Evolutionary conservation across 176 grass and related monocot species (phyloP).

Genomic region (Musa schizocarpa): DNA sequence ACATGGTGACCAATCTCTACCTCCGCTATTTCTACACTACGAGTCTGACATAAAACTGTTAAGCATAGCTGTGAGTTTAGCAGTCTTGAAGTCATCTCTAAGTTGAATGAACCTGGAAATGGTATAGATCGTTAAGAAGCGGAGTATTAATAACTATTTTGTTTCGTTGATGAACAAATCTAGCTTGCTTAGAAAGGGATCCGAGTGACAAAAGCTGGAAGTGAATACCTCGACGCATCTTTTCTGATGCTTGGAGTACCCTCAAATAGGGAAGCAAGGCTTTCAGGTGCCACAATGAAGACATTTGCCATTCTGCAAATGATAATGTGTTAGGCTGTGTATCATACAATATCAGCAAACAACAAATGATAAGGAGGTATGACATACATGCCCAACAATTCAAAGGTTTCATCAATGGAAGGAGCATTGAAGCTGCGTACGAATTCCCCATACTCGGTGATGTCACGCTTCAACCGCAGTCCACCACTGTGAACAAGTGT

Average conservation of each 20-base stretch:
- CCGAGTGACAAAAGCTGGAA: background rate
- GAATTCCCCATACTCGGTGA: slow-evolving; percentile 97
- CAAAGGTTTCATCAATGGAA: slow-evolving; percentile 95
- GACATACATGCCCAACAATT: slow-evolving; percentile 93
- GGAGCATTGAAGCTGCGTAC: slow-evolving; percentile 93
- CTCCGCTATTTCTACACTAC: slow-evolving; percentile 18
- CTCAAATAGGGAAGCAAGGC: slow-evolving; percentile 88
- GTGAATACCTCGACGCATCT: slow-evolving; percentile 67
- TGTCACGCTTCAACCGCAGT: slow-evolving; percentile 92
- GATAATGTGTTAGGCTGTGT: background rate
- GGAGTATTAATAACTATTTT: slow-evolving; percentile 1
- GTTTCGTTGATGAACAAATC: background rate
- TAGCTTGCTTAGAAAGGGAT: background rate
- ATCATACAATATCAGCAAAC: background rate
- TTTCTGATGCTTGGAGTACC: slow-evolving; percentile 88
- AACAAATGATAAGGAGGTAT: slow-evolving; percentile 12
- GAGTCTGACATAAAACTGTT: slow-evolving; percentile 57
- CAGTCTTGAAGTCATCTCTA: slow-evolving; percentile 87
- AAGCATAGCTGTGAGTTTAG: slow-evolving; percentile 89
- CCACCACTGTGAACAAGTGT: slow-evolving; percentile 58
- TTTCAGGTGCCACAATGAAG: slow-evolving; percentile 98
- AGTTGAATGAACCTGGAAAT: slow-evolving; percentile 92
- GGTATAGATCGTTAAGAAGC: background rate
- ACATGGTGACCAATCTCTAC: background rate
- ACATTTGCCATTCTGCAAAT: slow-evolving; percentile 77